Base-by-base conservation (phyloP, 1,284 basidiomycete species). In the Naganishia albida region DNA sequence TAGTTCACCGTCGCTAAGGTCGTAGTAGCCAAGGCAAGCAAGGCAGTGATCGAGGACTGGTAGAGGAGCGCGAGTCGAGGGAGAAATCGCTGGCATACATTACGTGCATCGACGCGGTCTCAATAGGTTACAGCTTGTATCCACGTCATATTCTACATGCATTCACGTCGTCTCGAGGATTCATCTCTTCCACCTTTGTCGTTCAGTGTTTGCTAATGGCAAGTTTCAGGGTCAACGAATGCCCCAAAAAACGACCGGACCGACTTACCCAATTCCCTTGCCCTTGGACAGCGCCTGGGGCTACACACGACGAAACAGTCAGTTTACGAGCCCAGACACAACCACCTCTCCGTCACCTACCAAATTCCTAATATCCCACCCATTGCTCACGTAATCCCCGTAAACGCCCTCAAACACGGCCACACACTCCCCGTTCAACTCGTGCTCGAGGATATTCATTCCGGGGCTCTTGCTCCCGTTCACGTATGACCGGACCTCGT, bases 361-460 rank as follows among this genome's bases (percentile, higher is more conserved):
- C 56, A 60, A 60, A 10, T 85, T 87, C 43, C 78, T 66, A 42
- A 79, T 64, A 48, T 66, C 66, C 77, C 77, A 79, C 23, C 74
- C 76, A 68, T 74, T 72, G 38, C 67, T 44, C 16, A 70, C 65
- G 49, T 73, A 72, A 43, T 66, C 67, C 38, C 72, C 70, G 71
- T 72, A 77, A 26, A 67, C 69, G 60, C 60, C 55, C 52, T 71
- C 69, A 67, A 79, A 78, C 56, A 75, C 74, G 39, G 57, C 49
- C 62, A 78, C 69, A 34, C 69, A 71, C 67, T 68, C 69, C 49
- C 71, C 65, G 67, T 71, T 71, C 59, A 75, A 65, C 67, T 77
- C 75, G 70, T 77, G 75, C 60, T 77, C 75, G 43, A 77, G 71
- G 7, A 75, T 68, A 16, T 70, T 64, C 57, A 78, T 68, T 49